These are phyloP conservation scores for Cercospora berteroae DNA, from an alignment of 2,329 filamentous ascomycete species.

Conservation along the genomic window DNA sequence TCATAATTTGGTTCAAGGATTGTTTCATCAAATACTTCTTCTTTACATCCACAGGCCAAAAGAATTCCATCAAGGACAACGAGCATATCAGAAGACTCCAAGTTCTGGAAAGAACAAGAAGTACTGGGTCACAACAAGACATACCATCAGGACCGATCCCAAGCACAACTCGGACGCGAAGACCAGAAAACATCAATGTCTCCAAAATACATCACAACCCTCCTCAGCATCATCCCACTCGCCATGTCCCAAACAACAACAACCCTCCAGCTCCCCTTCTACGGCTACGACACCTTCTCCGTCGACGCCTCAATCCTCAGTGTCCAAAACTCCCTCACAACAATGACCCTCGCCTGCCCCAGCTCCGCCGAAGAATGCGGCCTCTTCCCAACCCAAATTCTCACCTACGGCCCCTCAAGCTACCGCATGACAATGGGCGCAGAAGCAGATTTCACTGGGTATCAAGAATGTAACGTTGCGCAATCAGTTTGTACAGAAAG, in stretches of 20 bases:
- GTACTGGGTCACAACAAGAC: not conserved
- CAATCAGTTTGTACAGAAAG: constrained; percentile 21
- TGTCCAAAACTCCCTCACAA: constrained; percentile 18
- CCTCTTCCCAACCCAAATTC: constrained; percentile 24
- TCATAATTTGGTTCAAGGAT: not conserved
- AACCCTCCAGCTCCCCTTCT: constrained; percentile 25
- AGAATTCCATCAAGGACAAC: not conserved
- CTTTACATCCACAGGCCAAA: not conserved
- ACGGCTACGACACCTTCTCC: constrained; percentile 25
- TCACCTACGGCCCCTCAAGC: constrained; percentile 24
- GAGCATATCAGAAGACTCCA: too few relatives aligned
- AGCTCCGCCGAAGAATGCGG: constrained; percentile 25
- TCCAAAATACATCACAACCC: not conserved
- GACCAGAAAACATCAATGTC: not conserved
- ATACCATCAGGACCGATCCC: not conserved
- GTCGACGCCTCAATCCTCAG: constrained; percentile 24
- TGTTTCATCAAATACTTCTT: not conserved
- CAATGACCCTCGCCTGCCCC: constrained; percentile 22
- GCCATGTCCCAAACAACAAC: constrained; percentile 6
- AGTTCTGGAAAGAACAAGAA: not conserved
- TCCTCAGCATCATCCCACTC: not conserved
- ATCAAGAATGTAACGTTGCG: constrained; percentile 20
- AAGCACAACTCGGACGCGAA: not conserved
- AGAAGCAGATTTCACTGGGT: constrained; percentile 20
- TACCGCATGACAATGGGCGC: constrained; percentile 25